Percentiles rank a stretch among this genome's conserved stretches.
Conservation (phyloP, 331 rosid genomes). For the Acacia concinna region DNA sequence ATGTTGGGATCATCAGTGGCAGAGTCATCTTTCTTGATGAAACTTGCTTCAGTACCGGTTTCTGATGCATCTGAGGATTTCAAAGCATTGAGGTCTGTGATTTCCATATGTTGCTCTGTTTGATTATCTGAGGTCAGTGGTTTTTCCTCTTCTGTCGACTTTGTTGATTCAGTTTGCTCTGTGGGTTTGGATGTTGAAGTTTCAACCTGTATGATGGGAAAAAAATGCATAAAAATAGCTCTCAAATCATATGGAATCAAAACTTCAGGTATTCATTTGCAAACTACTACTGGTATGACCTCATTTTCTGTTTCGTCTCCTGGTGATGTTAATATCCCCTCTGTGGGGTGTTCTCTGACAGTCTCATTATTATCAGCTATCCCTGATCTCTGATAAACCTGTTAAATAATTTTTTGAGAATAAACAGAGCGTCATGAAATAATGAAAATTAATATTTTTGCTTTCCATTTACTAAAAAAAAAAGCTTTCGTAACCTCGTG, state of each 20-base stretch:
- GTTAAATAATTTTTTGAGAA: constrained; percentile 15
- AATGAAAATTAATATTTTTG: neutral
- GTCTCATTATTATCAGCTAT: constrained; percentile 18
- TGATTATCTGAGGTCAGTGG: constrained; percentile 11
- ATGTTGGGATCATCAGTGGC: neutral
- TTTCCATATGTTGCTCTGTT: constrained; percentile 13
- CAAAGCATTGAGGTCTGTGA: neutral
- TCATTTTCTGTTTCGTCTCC: neutral
- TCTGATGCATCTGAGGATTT: constrained; percentile 17
- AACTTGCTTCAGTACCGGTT: constrained; percentile 7
- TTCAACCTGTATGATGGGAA: constrained; percentile 18
- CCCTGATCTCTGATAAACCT: constrained; percentile 29
- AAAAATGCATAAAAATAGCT: neutral
- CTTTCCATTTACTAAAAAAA: neutral
- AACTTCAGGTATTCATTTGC: neutral
- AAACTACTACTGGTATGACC: neutral
- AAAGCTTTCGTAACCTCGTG: constrained; percentile 26
- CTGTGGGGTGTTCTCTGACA: constrained; percentile 3
- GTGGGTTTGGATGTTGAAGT: constrained; percentile 11
- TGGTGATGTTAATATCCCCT: neutral
- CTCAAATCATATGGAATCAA: neutral
- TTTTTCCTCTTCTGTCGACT: constrained; percentile 3
- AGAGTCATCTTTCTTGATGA: constrained; percentile 7
- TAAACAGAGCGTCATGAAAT: neutral
- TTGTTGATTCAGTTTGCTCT: constrained; percentile 20